A percentile compares a stretch with the other conserved stretches of the same genome.
These are phyloP conservation scores for Thelephora ganbajun DNA, from an alignment of 768 basidiomycete genomes.

Conservation along the genomic window DNA sequence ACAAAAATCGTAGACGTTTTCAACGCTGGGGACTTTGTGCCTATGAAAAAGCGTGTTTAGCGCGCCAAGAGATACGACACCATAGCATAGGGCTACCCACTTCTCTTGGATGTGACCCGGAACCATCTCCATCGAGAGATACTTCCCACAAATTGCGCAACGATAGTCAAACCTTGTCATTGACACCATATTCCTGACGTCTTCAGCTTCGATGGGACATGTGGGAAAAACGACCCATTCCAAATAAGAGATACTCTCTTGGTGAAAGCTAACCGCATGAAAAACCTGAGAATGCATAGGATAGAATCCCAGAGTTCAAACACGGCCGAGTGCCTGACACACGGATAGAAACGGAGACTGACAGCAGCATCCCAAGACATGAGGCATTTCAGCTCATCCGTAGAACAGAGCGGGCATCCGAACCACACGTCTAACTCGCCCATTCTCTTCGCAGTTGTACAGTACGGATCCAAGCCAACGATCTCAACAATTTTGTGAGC, in stretches of 20 bases:
- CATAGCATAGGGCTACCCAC: not conserved
- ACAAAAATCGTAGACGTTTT: not conserved
- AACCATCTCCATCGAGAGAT: not conserved
- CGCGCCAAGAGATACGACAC: not conserved
- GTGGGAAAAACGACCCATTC: not conserved
- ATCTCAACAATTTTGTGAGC: not conserved
- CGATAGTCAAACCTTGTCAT: not conserved
- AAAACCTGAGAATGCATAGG: not conserved
- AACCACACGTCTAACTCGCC: not conserved
- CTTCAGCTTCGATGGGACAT: not conserved
- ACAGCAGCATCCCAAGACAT: not conserved
- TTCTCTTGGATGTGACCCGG: not conserved
- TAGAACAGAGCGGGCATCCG: not conserved
- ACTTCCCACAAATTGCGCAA: not conserved
- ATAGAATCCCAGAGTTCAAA: not conserved
- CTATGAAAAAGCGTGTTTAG: not conserved
- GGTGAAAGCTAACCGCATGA: not conserved
- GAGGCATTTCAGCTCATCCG: not conserved
- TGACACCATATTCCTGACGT: not conserved
- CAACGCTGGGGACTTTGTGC: not conserved
- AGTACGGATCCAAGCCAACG: not conserved
- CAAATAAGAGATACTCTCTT: not conserved
- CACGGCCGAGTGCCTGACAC: too few relatives aligned
- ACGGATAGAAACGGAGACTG: not conserved
- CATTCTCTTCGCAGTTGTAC: not conserved